Conservation (phyloP, 2,329 filamentous ascomycete genomes). For the Colletotrichum sp. region DNA sequence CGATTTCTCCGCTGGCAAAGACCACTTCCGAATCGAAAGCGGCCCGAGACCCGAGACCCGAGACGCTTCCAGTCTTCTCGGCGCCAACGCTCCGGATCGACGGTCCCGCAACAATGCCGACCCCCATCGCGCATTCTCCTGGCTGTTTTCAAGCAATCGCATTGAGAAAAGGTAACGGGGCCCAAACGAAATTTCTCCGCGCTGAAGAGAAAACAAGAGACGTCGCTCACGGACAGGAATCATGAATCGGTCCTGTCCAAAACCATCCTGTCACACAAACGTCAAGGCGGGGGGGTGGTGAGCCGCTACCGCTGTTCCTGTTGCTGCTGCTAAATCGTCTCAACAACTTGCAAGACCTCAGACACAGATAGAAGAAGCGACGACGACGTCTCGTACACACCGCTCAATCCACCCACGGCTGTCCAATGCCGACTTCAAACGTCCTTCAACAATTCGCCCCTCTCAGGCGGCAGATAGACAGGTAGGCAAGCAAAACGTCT, state of each 20-base stretch:
- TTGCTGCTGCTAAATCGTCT: neutral
- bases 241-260: neutral
- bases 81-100: neutral
- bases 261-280: neutral
- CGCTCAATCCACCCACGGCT: neutral
- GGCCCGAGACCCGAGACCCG: neutral
- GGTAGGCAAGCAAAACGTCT: neutral
- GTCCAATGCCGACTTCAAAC: neutral
- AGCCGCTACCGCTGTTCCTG: neutral
- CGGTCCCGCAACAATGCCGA: neutral
- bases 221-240: rapidly evolving
- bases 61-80: neutral
- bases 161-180: too few species aligned
- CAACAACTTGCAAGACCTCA: neutral
- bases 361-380: neutral
- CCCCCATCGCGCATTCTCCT: neutral
- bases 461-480: neutral
- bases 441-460: neutral
- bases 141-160: too few species aligned
- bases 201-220: neutral
- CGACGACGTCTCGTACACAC: neutral
- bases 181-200: neutral
- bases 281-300: neutral
- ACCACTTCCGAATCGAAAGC: neutral
- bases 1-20: neutral